A percentile compares a stretch with the other conserved stretches of the same genome.
Evolutionary conservation across 805 yeast species (phyloP).

Genomic region (Starmerella apicola): DNA sequence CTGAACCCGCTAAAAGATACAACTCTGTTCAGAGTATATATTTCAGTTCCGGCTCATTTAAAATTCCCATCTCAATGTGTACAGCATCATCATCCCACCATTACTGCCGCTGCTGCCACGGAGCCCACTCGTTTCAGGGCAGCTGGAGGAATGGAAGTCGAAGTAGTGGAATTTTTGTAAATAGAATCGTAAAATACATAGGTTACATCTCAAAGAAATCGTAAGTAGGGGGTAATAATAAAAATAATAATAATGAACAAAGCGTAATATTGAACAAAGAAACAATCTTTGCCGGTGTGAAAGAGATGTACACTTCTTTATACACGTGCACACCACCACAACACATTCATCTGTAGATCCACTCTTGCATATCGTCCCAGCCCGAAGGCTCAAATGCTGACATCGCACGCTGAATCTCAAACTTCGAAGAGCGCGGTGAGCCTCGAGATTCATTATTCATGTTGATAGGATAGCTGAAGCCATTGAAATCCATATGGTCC

Average conservation of each 20-base stretch:
- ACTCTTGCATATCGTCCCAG: constrained; percentile 21
- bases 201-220: too few relatives aligned
- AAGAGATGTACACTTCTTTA: too few relatives aligned
- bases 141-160: too few relatives aligned
- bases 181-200: constrained; percentile 4
- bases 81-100: background rate
- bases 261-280: too few relatives aligned
- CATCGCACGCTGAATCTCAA: constrained; percentile 19
- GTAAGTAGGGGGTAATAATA: too few relatives aligned
- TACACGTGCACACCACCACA: too few relatives aligned
- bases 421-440: constrained; percentile 14
- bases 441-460: constrained; percentile 12
- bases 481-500: constrained; percentile 9
- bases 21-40: too few relatives aligned
- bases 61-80: background rate
- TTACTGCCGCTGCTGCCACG: background rate
- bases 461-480: constrained; percentile 10
- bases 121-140: background rate
- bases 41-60: too few relatives aligned
- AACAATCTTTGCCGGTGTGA: background rate
- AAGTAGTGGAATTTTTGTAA: too few relatives aligned
- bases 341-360: constrained; percentile 17
- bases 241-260: too few relatives aligned
- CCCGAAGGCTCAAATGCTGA: constrained; percentile 21
- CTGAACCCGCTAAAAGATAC: background rate